phyloP scores from a whole-genome alignment of 495 filamentous ascomycete genomes.

The Acidiella bohemica region DNA sequence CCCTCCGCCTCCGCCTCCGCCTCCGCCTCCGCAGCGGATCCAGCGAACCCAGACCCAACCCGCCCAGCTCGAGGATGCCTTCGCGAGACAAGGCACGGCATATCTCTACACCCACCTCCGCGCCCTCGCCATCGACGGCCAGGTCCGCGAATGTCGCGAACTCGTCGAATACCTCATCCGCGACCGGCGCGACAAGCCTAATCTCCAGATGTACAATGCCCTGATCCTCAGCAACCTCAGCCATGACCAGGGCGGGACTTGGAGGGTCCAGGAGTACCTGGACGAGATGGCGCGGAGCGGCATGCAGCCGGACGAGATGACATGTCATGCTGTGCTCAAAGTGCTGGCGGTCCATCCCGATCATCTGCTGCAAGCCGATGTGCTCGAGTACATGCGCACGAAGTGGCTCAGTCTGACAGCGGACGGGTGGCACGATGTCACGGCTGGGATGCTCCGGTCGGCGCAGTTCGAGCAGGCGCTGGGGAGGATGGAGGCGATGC shows the following conservation, averaged over 20 bases:
- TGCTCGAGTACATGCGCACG: slow-evolving; percentile 58
- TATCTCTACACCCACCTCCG: slow-evolving; percentile 38
- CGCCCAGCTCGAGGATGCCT: neutral
- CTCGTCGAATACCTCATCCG: slow-evolving; percentile 46
- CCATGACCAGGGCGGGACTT: slow-evolving; percentile 47
- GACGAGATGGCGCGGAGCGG: slow-evolving; percentile 52
- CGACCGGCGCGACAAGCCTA: slow-evolving; percentile 48
- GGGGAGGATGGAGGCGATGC: slow-evolving; percentile 55
- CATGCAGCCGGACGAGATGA: slow-evolving; percentile 46
- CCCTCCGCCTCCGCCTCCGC: too few species aligned
- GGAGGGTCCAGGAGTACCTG: slow-evolving; percentile 44
- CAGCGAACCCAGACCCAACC: neutral
- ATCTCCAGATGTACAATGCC: slow-evolving; percentile 53
- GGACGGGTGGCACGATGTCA: slow-evolving; percentile 52
- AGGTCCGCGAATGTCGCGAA: slow-evolving; percentile 23
- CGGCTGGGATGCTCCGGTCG: slow-evolving; percentile 63
- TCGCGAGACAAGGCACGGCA: slow-evolving; percentile 14
- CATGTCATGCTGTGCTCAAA: slow-evolving; percentile 61
- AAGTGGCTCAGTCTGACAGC: slow-evolving; percentile 54
- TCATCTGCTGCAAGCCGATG: slow-evolving; percentile 54
- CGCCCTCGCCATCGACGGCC: slow-evolving; percentile 22
- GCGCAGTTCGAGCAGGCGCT: slow-evolving; percentile 70
- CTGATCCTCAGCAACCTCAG: slow-evolving; percentile 59
- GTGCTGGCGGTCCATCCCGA: slow-evolving; percentile 76
- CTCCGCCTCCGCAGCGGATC: neutral